These are phyloP conservation scores for Escallonia herrerae DNA, from an alignment of 129 eudicot genomes.

Conservation along the genomic window DNA sequence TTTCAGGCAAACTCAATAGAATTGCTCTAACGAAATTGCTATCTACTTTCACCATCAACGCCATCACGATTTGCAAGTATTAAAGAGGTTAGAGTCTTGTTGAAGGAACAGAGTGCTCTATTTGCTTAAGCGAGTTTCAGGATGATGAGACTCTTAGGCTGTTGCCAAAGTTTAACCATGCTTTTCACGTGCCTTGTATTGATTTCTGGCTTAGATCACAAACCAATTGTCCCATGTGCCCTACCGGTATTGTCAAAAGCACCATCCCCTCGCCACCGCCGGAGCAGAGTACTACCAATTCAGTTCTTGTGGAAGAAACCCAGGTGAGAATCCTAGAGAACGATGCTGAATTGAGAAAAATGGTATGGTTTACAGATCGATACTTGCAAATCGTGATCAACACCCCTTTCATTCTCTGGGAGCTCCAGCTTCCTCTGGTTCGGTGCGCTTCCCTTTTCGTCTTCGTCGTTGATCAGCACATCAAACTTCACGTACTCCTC, in stretches of 20 bases:
- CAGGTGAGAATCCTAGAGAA: slow-evolving; percentile 8
- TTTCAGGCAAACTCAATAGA: too few species aligned
- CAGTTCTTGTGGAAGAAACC: slow-evolving; percentile 19
- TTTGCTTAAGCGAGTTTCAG: slow-evolving; percentile 42
- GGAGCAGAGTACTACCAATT: slow-evolving; percentile 4
- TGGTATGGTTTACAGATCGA: too few species aligned
- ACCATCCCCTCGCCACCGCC: background rate
- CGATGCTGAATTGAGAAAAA: slow-evolving; percentile 2
- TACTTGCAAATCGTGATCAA: too few species aligned
- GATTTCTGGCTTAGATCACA: slow-evolving; percentile 49
- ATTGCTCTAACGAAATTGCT: too few species aligned
- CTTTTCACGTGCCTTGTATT: slow-evolving; percentile 46
- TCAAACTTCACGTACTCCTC: too few species aligned
- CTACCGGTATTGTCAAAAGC: slow-evolving; percentile 21
- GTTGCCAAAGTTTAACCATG: slow-evolving; percentile 43
- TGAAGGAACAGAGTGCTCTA: slow-evolving; percentile 52
- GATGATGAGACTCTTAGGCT: slow-evolving; percentile 38
- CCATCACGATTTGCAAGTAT: slow-evolving; percentile 33
- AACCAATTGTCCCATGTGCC: slow-evolving; percentile 45
- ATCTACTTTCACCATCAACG: slow-evolving; percentile 23
- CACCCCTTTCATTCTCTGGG: too few species aligned
- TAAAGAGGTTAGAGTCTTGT: slow-evolving; percentile 32
- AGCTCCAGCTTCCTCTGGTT: too few species aligned
- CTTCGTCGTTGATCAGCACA: too few species aligned
- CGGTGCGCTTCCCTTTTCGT: too few species aligned